phyloP scores from a whole-genome alignment of 176 grass and related monocot genomes.

The Zoysia japonica region DNA sequence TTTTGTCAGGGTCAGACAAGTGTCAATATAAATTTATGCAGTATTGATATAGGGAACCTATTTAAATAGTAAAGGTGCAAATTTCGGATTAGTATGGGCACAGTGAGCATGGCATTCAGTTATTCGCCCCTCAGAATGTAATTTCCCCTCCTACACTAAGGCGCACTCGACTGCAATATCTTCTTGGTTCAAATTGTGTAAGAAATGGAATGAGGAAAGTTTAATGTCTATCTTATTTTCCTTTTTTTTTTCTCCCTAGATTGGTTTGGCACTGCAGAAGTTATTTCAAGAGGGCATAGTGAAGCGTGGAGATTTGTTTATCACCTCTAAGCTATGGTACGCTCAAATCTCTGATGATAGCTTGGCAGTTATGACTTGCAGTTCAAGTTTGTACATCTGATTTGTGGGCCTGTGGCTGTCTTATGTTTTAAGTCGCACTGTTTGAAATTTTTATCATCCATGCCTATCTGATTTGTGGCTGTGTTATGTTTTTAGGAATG shows the following conservation, averaged over 20 bases:
- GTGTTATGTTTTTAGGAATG: slow-evolving; percentile 50
- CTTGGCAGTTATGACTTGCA: neutral
- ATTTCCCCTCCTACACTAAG: neutral
- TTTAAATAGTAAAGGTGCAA: neutral
- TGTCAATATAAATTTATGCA: no score
- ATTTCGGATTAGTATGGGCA: neutral
- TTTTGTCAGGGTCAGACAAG: neutral
- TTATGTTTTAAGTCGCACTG: neutral
- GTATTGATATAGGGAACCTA: neutral
- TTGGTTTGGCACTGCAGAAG: slow-evolving; percentile 68
- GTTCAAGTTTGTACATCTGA: neutral
- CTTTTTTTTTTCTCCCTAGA: slow-evolving; percentile 27
- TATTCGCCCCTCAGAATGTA: neutral
- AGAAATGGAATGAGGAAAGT: neutral
- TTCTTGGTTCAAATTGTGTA: neutral
- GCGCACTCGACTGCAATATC: neutral
- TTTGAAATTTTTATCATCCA: neutral
- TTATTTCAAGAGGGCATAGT: slow-evolving; percentile 72
- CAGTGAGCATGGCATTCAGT: neutral
- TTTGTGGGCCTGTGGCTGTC: neutral
- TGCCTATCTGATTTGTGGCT: neutral
- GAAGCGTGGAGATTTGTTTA: slow-evolving; percentile 83
- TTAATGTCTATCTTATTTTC: neutral
- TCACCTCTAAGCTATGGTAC: slow-evolving; percentile 91
- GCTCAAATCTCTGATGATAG: neutral